Evolutionary conservation across 192 early-diverging fungal species (phyloP), one percentile per base, ranked within the genome.

Genomic region (Backusella macrospora): DNA sequence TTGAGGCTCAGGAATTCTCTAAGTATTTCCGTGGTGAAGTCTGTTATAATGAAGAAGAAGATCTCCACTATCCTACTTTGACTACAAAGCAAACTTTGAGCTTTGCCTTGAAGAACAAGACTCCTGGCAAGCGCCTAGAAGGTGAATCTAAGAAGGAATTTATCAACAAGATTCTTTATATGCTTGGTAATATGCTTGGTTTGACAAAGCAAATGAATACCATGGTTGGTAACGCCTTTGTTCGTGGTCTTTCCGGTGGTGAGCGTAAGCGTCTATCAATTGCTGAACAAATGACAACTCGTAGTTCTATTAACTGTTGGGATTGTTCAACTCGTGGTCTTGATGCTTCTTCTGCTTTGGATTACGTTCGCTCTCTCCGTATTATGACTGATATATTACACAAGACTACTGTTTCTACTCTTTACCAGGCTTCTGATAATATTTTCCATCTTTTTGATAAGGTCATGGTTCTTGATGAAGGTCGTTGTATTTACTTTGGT

Each of bases 311-410:
- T 75, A 88, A 90, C 52, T 80, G 89, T 64, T 92, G 89, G 90
- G 91, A 92, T 68, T 86, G 89, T 37, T 86, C 87, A 70, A 95
- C 93, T 8, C 85, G 86, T 45, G 93, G 93, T 63, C 83, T 95
- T 66, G 93, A 95, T 80, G 88, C 91, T n/a, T 91, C 90, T 69
- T 91, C 90, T 6, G 90, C 93, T 55, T 83, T 95, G 8, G 93
- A 94, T 73, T 94, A 92, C 74, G 87, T 88, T 46, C 84, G 88
- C 66, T 90, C 86, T 26, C 85, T 94, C 59, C 90, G 93, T 52
- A 88, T 92, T 47, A 86, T 84, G 82, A 86, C 90, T 42, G 90
- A 93, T 69, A 84, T 91, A 34, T 69, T 90, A 49, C 81, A 88
- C 45, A 89, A 90, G 71, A 82, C 90, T 10, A 86, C 86, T 2